Evolutionary conservation across 164 flowering plant genomes (phyloP), one percentile per base, ranked within the genome.

Genomic region (Tetracentron sinense): DNA sequence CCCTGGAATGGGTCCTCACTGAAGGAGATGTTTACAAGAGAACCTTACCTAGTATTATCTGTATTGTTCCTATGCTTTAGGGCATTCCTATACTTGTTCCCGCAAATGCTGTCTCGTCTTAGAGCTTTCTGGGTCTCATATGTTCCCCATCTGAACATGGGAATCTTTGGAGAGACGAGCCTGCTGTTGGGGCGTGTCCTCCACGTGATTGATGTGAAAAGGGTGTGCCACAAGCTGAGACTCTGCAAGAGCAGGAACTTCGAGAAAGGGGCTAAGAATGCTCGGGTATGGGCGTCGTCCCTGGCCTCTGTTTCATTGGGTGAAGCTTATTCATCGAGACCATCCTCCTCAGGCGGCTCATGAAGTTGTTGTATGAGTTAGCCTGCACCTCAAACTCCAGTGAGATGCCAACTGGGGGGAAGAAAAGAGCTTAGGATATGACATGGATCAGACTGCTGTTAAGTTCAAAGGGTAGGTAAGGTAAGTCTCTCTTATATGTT

Each of bases 211-310:
- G 83, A 89, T 68, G 66, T 86, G 38, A 83, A 87, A 75, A 81
- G 93, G 77, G 63, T 81, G 30, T 86, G 88, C 88, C 78, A 75
- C 62, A 89, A 85, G 74, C 73, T 87, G 42, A 81, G 75, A 67
- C 65, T 78, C 2, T 75, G 79, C 71, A 89, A 88, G 72, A 77
- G 81, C 7, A 79, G 89, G 64, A 89, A 86, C 66, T 88, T 92
- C 69, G 95, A 77, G 53, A 69, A 72, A 63, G 74, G 95, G 1
- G 93, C 96, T 0, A 83, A 72, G 67, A 88, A 73, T 79, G 95
- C 91, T 16, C 82, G 83, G 42, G 95, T 84, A 26, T 89, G 95
- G 98, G 98, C 98, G 7, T 92, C 95, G 12, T 85, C 92, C 3
- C 67, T 89, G 33, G 86, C 98, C 7, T 92, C 98, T 8, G 96